Percentiles rank a stretch among this genome's conserved stretches.
Conservation (phyloP, 352 stramenopile genomes). For the Phytopythium oedochilum region DNA sequence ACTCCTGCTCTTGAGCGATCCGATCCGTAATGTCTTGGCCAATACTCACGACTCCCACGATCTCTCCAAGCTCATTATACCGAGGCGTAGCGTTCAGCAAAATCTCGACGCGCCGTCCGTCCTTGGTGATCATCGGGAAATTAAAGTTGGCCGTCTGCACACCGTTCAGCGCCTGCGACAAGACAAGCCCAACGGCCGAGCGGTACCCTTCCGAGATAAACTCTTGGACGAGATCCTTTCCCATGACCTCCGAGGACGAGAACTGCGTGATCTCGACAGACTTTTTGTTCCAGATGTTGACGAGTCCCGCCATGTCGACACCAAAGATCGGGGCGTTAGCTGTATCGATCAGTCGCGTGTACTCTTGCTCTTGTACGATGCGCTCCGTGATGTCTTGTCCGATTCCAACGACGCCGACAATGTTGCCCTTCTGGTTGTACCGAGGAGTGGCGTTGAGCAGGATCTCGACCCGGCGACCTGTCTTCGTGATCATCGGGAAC, state of each 20-base stretch:
- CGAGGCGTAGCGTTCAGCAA: constrained; percentile 72
- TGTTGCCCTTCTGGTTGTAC: constrained; percentile 75
- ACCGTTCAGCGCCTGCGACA: constrained; percentile 68
- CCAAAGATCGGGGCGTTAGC: constrained; percentile 88
- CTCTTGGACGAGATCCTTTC: constrained; percentile 80
- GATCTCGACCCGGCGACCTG: constrained; percentile 72
- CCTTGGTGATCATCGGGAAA: constrained; percentile 76
- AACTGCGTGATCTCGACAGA: constrained; percentile 88
- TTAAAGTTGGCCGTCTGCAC: constrained; percentile 80
- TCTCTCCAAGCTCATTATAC: constrained; percentile 70
- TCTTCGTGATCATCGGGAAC: constrained; percentile 84
- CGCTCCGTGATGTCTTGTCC: constrained; percentile 79
- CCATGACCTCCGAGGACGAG: constrained; percentile 84
- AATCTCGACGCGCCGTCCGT: constrained; percentile 70
- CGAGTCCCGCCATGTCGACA: constrained; percentile 62
- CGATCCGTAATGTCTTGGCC: constrained; percentile 83
- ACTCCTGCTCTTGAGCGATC: constrained; percentile 90
- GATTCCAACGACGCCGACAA: constrained; percentile 80
- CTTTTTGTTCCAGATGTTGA: constrained; percentile 92
- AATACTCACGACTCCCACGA: constrained; percentile 82
- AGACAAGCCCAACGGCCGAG: constrained; percentile 48
- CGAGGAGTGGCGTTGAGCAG: constrained; percentile 79
- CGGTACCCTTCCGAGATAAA: constrained; percentile 85
- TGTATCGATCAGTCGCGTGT: constrained; percentile 82
- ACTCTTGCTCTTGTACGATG: constrained; percentile 87